Evolutionary conservation across 2,329 filamentous ascomycete genomes (phyloP).

Genomic region (Hirsutella thompsonii): DNA sequence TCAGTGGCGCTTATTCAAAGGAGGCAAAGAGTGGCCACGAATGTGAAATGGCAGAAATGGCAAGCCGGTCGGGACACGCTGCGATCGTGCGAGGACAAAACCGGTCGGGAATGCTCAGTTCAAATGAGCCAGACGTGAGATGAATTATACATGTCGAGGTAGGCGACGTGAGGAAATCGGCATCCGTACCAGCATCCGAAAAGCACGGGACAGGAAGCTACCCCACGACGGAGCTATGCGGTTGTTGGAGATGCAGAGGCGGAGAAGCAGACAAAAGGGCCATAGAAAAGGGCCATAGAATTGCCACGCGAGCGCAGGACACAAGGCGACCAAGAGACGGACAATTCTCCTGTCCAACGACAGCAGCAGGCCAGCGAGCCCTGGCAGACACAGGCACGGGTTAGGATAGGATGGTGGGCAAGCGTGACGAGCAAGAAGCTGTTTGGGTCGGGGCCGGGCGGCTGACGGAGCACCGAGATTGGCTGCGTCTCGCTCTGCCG

Average conservation of each 20-base stretch:
- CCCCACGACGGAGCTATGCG: too few species aligned
- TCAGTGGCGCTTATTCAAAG: too few species aligned
- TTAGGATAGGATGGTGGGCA: conserved; percentile 8
- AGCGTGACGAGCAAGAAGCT: too few species aligned
- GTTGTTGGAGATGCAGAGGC: neutral
- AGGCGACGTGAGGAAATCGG: neutral
- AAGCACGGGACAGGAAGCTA: neutral
- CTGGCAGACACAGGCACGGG: conserved; percentile 1
- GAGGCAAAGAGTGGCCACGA: too few species aligned
- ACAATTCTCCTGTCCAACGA: neutral
- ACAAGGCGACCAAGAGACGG: neutral
- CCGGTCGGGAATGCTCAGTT: too few species aligned
- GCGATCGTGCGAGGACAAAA: too few species aligned
- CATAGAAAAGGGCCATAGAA: neutral
- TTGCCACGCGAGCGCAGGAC: neutral
- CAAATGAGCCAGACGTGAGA: too few species aligned
- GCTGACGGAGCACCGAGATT: conserved; percentile 39
- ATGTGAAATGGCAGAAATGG: too few species aligned
- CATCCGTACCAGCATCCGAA: neutral
- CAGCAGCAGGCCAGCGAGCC: neutral
- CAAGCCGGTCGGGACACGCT: too few species aligned
- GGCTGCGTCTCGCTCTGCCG: conserved; percentile 20
- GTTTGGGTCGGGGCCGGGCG: conserved; percentile 22
- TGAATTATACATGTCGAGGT: neutral
- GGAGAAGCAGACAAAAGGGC: neutral